phyloP scores from a whole-genome alignment of 2,329 filamentous ascomycete genomes.

The Exophiala lecanii-corni region DNA sequence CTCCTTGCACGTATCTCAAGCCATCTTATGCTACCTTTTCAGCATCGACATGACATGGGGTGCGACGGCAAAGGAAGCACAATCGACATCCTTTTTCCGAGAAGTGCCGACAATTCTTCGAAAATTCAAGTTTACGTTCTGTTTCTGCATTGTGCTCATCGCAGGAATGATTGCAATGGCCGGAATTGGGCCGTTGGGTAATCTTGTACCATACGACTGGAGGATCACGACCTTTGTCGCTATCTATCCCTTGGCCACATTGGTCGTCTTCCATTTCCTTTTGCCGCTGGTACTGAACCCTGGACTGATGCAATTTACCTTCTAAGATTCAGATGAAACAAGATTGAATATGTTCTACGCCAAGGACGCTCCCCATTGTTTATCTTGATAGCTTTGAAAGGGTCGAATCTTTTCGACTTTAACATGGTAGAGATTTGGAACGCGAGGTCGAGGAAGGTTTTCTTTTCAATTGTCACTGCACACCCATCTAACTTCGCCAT shows the following conservation, averaged over 20 bases:
- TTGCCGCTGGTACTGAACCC: constrained; percentile 30
- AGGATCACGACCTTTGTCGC: constrained; percentile 54
- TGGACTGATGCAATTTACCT: constrained; percentile 29
- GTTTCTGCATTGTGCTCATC: constrained; percentile 43
- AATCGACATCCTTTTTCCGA: constrained; percentile 75
- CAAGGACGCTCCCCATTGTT: too few relatives aligned
- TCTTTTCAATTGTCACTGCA: too few relatives aligned
- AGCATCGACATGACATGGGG: constrained; percentile 84
- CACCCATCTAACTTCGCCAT: too few relatives aligned
- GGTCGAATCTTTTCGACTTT: too few relatives aligned
- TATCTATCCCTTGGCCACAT: constrained; percentile 53
- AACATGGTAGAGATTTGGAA: too few relatives aligned
- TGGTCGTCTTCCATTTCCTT: constrained; percentile 37
- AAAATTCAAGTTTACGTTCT: constrained; percentile 62
- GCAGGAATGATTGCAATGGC: constrained; percentile 48
- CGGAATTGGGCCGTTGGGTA: constrained; percentile 30
- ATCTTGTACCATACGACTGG: constrained; percentile 48
- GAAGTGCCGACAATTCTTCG: constrained; percentile 74
- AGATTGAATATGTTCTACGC: too few relatives aligned
- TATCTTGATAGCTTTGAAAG: too few relatives aligned
- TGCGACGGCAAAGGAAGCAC: constrained; percentile 69
- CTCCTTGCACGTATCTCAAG: constrained; percentile 74
- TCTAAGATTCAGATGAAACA: too few relatives aligned
- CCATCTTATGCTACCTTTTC: constrained; percentile 76
- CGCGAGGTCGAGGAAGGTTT: too few relatives aligned